A percentile compares a stretch with the other conserved stretches of the same genome.
phyloP scores from a whole-genome alignment of 352 stramenopile species.

The Phytopythium litorale region DNA sequence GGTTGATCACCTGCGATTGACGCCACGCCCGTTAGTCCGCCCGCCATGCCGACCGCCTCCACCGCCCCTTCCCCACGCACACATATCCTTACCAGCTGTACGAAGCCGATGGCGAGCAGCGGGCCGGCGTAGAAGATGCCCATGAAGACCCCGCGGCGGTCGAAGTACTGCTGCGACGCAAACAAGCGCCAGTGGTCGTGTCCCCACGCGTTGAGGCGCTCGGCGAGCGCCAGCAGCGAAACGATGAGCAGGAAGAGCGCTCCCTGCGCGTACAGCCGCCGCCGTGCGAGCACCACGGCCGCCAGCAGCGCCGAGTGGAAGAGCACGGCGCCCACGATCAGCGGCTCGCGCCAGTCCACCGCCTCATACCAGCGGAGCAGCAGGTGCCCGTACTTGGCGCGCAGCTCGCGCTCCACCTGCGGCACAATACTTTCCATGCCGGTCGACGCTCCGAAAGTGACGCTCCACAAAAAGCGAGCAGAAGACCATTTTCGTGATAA shows the following conservation, averaged over 20 bases:
- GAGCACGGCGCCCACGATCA: slow-evolving; percentile 53
- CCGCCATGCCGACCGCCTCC: too few relatives aligned
- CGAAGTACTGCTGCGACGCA: slow-evolving; percentile 84
- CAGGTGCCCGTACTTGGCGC: slow-evolving; percentile 63
- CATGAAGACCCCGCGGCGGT: slow-evolving; percentile 76
- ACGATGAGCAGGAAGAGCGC: slow-evolving; percentile 67
- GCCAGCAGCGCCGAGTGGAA: slow-evolving; percentile 56
- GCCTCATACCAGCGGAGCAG: slow-evolving; percentile 83
- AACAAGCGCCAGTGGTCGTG: slow-evolving; percentile 54
- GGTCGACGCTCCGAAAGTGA: background rate
- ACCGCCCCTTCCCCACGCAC: background rate
- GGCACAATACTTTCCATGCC: slow-evolving; percentile 58
- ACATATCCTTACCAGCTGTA: slow-evolving; percentile 49
- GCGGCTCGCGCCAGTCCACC: slow-evolving; percentile 74
- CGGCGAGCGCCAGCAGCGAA: slow-evolving; percentile 43
- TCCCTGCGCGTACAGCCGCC: slow-evolving; percentile 51
- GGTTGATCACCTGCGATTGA: slow-evolving; percentile 49
- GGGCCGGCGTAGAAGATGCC: slow-evolving; percentile 78
- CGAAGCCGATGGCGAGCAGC: slow-evolving; percentile 69
- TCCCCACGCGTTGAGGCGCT: slow-evolving; percentile 64
- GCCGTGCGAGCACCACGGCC: slow-evolving; percentile 50
- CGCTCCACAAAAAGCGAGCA: too few relatives aligned
- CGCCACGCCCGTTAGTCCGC: background rate
- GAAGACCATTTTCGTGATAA: too few relatives aligned
- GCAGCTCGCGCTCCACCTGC: slow-evolving; percentile 65